Percentiles rank a stretch among this genome's conserved stretches.
These are phyloP conservation scores for Echinosophora koreensis DNA, from an alignment of 306 rosid species.

Conservation along the genomic window DNA sequence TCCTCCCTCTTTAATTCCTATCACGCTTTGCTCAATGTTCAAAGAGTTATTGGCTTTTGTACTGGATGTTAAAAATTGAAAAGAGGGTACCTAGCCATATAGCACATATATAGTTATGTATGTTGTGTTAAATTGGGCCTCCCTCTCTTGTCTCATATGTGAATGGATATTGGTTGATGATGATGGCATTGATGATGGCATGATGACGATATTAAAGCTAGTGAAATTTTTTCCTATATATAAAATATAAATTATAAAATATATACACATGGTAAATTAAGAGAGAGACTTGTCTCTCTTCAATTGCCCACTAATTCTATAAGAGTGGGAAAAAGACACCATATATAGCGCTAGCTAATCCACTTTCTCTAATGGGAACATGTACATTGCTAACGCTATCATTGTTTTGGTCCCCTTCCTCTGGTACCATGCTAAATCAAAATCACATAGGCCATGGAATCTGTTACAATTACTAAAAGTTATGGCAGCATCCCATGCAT, in stretches of 20 bases:
- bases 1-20: slow-evolving; percentile 19
- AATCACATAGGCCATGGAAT: slow-evolving; percentile 48
- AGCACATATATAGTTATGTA: background rate
- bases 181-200: slow-evolving; percentile 78
- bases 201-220: slow-evolving; percentile 68
- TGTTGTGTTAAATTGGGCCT: slow-evolving; percentile 40
- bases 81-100: background rate
- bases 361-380: slow-evolving; percentile 79
- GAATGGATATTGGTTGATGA: slow-evolving; percentile 49
- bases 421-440: slow-evolving; percentile 60
- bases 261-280: background rate
- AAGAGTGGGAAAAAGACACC: slow-evolving; percentile 64
- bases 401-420: slow-evolving; percentile 67
- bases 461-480: slow-evolving; percentile 49
- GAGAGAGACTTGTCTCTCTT: slow-evolving; percentile 41
- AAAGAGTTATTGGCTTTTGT: slow-evolving; percentile 20
- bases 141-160: slow-evolving; percentile 27
- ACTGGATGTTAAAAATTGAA: slow-evolving; percentile 1
- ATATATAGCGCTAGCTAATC: slow-evolving; percentile 56
- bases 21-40: slow-evolving; percentile 27
- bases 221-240: slow-evolving; percentile 12
- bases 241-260: background rate
- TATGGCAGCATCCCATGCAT: slow-evolving; percentile 79
- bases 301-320: slow-evolving; percentile 59
- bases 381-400: slow-evolving; percentile 60